Evolutionary conservation across 2,329 filamentous ascomycete species (phyloP).

Genomic region (Pseudofabraea citricarpa): DNA sequence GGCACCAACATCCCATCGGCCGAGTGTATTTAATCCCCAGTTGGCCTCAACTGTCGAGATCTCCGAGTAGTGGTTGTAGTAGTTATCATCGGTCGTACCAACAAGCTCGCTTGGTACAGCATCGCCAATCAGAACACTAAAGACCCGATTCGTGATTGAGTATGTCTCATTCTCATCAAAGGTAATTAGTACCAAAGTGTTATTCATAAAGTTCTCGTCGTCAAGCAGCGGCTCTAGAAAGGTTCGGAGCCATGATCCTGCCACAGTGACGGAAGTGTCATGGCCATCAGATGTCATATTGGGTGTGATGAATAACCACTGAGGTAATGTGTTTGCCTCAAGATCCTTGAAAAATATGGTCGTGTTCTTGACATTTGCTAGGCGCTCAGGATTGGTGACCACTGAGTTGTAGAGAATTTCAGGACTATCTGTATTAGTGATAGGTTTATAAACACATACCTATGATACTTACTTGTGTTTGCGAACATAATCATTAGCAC

Average conservation of each 20-base stretch:
- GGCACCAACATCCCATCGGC: constrained; percentile 67
- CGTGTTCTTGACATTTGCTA: constrained; percentile 70
- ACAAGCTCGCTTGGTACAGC: constrained; percentile 60
- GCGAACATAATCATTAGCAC: constrained; percentile 72
- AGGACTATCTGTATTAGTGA: too few species aligned
- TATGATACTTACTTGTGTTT: constrained; percentile 74
- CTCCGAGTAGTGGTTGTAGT: constrained; percentile 69
- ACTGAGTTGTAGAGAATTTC: constrained; percentile 62
- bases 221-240: constrained; percentile 68
- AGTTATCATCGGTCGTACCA: constrained; percentile 64
- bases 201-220: constrained; percentile 67
- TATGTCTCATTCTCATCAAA: constrained; percentile 79
- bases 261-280: constrained; percentile 65
- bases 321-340: constrained; percentile 56
- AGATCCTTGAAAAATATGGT: constrained; percentile 66
- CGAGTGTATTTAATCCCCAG: constrained; percentile 63
- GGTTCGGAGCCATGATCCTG: constrained; percentile 60
- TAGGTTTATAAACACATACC: too few species aligned
- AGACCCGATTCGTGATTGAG: constrained; percentile 60
- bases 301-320: constrained; percentile 67
- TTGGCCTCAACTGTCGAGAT: constrained; percentile 65
- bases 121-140: constrained; percentile 69
- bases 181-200: constrained; percentile 70
- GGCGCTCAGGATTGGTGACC: constrained; percentile 51
- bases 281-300: constrained; percentile 77